Conservation (phyloP, 2,329 filamentous ascomycete species). For the Orbilia javanica region DNA sequence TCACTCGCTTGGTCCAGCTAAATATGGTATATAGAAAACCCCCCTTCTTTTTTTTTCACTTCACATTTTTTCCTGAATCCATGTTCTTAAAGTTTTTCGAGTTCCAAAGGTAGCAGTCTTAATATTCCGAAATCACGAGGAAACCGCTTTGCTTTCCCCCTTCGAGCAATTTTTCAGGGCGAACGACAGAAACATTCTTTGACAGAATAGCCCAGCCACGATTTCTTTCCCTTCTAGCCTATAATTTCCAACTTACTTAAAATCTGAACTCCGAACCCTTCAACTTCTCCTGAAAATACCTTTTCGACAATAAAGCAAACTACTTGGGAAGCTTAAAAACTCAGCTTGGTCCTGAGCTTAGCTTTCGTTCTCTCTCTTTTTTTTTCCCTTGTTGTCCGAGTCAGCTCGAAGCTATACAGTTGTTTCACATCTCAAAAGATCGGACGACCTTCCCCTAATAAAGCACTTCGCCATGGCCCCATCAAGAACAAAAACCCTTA, state of each 20-base stretch:
- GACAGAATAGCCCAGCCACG: constrained; percentile 36
- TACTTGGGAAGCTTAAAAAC: constrained; percentile 30
- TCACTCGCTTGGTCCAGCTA: constrained; percentile 51
- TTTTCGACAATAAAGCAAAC: constrained; percentile 8
- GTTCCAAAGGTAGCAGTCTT: constrained; percentile 13
- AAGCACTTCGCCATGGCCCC: constrained; percentile 10
- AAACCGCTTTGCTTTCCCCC: constrained; percentile 31
- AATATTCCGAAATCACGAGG: constrained; percentile 49
- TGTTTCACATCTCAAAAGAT: constrained; percentile 32
- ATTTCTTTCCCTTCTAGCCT: constrained; percentile 19
- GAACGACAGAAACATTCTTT: constrained; percentile 42
- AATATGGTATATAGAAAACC: constrained; percentile 46
- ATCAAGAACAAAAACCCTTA: constrained; percentile 46
- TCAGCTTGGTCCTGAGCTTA: constrained; percentile 28
- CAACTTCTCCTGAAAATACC: constrained; percentile 16
- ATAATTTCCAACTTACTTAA: not conserved
- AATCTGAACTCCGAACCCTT: not conserved
- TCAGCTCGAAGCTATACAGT: not conserved
- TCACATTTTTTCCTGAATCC: constrained; percentile 22
- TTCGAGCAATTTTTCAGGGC: constrained; percentile 24
- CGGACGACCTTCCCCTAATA: constrained; percentile 35
- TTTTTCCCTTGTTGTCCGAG: not conserved
- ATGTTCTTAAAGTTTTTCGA: not conserved
- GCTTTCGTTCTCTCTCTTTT: constrained; percentile 15
- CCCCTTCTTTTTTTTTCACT: constrained; percentile 26